Evolutionary conservation across 371 early-diverging fungal genomes (phyloP).

Genomic region (Haplosporangium sp.): DNA sequence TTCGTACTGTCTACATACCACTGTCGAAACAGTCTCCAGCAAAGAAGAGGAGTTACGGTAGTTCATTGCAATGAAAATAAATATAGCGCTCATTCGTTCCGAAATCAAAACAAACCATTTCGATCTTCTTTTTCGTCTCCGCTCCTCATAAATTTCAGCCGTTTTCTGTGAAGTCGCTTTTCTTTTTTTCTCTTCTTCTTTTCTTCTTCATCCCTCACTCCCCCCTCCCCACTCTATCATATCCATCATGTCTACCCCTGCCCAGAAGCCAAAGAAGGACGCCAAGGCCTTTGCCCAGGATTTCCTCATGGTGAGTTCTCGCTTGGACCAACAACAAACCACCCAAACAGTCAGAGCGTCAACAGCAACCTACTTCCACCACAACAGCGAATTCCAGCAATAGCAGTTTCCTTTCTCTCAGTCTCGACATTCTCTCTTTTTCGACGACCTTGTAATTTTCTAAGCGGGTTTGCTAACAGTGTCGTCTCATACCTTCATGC

Average conservation of each 20-base stretch:
- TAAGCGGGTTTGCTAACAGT: not conserved
- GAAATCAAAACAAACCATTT: too few species aligned
- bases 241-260: not conserved
- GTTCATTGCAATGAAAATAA: too few species aligned
- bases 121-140: too few species aligned
- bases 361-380: not conserved
- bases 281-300: conserved; percentile 38
- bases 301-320: conserved; percentile 4
- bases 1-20: too few species aligned
- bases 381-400: not conserved
- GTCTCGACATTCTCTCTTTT: too few species aligned
- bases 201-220: not conserved
- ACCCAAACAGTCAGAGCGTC: not conserved
- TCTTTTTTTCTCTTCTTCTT: not conserved
- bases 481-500: not conserved
- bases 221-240: not conserved
- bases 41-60: too few species aligned
- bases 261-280: conserved; percentile 44
- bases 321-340: not conserved
- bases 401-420: not conserved
- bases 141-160: too few species aligned
- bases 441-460: not conserved
- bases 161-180: not conserved
- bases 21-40: too few species aligned
- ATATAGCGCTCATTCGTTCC: too few species aligned